Base-by-base conservation (phyloP, 1,284 basidiomycete genomes). In the Athelia psychrophila region DNA sequence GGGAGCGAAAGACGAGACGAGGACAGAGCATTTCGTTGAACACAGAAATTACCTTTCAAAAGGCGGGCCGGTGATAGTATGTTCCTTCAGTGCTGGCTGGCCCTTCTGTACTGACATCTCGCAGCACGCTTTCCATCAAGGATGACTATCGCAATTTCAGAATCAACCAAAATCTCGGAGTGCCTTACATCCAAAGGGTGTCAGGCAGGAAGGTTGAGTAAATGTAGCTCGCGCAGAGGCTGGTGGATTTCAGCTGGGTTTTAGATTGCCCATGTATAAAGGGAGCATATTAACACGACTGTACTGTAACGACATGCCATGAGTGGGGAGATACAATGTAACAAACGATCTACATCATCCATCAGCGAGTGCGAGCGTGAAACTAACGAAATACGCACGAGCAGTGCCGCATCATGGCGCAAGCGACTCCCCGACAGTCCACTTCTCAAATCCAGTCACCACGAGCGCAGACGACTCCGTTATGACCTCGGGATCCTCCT, bases 361-460 rank as follows among this genome's bases (percentile, higher is more conserved):
- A n/a, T 19, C 38, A 42, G 18, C n/a, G n/a, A 23, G 38, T 35
- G 18, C 33, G 33, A 18, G 22, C 18, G 22, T 18, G 10, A 16
- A 42, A 8, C 10, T 42, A 42, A 23, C 6, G 38, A 19, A 42
- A 42, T 42, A 30, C 27, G 6, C 38, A 42, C 38, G 6, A 42
- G n/a, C 38, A n/a, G n/a, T 5, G 20, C 20, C n/a, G 20, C n/a
- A 16, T 42, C 13, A 30, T 6, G 27, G 47, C 8, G 40, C 22
- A 20, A 51, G 32, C 15, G 56, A 51, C 53, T 81, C 81, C 38
- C 84, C 86, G 1, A 89, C 80, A 27, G 75, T 74, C 88, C 88
- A 90, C 65, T 80, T 86, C 20, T 64, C 67, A 59, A 87, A 87
- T 53, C 81, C 82, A 20, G 81, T 52, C n/a, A 88, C 81, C 50